phyloP scores from a whole-genome alignment of 176 grass and related monocot species.

The Eleusine coracana region DNA sequence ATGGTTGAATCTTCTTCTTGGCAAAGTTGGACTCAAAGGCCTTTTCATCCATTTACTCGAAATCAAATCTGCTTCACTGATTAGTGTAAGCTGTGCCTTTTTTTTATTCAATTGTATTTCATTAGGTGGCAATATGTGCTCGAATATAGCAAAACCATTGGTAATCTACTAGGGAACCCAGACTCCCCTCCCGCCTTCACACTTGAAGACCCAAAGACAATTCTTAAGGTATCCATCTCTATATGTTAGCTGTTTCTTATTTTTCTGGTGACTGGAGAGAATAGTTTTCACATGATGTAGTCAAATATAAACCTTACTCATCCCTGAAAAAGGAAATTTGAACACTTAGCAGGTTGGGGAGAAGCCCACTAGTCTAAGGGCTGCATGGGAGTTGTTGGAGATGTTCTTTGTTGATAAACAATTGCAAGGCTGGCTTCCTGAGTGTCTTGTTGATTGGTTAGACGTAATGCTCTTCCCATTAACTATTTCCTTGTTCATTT shows the following conservation, averaged over 20 bases:
- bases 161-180: slow-evolving; percentile 60
- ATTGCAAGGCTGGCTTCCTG: slow-evolving; percentile 84
- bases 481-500: slow-evolving; percentile 29
- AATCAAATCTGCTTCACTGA: not conserved
- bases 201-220: slow-evolving; percentile 71
- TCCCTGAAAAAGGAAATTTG: slow-evolving; percentile 22
- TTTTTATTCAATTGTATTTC: slow-evolving; percentile 15
- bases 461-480: slow-evolving; percentile 74
- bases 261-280: slow-evolving; percentile 4
- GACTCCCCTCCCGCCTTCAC: slow-evolving; percentile 36
- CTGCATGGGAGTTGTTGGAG: slow-evolving; percentile 93
- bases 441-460: slow-evolving; percentile 97
- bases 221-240: slow-evolving; percentile 65
- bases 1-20: not conserved
- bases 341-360: slow-evolving; percentile 53
- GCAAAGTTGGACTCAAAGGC: not conserved
- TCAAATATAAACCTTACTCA: not conserved
- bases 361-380: slow-evolving; percentile 74
- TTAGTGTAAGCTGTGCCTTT: not conserved
- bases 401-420: slow-evolving; percentile 98
- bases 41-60: not conserved
- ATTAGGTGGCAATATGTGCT: slow-evolving; percentile 89
- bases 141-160: slow-evolving; percentile 82
- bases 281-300: slow-evolving; percentile 20
- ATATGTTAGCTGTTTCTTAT: slow-evolving; percentile 4